Evolutionary conservation across 2,329 filamentous ascomycete species (phyloP).

Genomic region (Westerdykella ornata): DNA sequence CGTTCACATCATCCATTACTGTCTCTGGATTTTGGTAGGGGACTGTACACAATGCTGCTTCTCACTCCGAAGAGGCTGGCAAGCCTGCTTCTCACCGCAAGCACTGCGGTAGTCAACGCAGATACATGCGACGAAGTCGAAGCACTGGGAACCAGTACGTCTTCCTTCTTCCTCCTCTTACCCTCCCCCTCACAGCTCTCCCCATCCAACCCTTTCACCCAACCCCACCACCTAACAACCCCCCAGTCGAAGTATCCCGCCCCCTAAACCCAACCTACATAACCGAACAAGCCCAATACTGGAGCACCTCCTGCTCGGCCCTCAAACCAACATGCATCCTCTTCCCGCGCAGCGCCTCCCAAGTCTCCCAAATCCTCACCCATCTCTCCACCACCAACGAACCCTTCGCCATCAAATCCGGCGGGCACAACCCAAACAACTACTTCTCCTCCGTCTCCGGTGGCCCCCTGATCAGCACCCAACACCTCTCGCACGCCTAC

Average conservation of each 20-base stretch:
- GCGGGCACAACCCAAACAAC: conserved; percentile 45
- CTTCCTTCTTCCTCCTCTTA: conserved; percentile 14
- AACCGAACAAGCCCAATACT: conserved; percentile 26
- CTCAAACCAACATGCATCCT: conserved; percentile 29
- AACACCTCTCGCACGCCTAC: conserved; percentile 32
- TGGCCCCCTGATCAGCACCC: conserved; percentile 41
- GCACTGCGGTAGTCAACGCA: conserved; percentile 1
- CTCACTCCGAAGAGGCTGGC: no score
- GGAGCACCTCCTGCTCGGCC: conserved; percentile 27
- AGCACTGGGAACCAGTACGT: conserved; percentile 15
- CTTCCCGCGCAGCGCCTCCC: conserved; percentile 38
- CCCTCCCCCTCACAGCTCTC: no score
- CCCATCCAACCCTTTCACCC: conserved; percentile 4
- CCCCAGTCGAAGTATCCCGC: background rate
- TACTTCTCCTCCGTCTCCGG: conserved; percentile 43
- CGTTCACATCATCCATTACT: no score
- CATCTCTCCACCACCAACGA: conserved; percentile 39
- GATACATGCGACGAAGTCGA: conserved; percentile 18
- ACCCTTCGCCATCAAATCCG: conserved; percentile 51
- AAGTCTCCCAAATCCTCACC: conserved; percentile 50
- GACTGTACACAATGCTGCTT: no score
- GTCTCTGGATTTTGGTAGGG: no score
- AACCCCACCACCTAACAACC: background rate
- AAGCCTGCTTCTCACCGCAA: no score
- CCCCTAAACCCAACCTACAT: conserved; percentile 10